Evolutionary conservation across 2,329 filamentous ascomycete genomes (phyloP), one percentile per base, ranked within the genome.

Genomic region (Alternaria sp.): DNA sequence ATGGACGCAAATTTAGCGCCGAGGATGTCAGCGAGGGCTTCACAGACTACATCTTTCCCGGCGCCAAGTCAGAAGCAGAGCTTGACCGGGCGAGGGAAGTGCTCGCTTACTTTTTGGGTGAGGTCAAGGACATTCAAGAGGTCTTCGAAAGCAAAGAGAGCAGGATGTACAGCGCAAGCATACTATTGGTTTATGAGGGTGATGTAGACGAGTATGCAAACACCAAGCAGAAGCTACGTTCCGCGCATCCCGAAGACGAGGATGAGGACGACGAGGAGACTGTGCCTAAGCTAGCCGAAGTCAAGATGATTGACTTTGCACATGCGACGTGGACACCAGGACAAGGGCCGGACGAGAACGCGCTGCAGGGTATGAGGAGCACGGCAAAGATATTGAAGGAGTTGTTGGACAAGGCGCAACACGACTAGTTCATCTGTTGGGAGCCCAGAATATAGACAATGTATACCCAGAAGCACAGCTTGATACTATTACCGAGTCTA

Each of bases 271-370:
- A 86, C 2, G 83, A 83, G 64, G 75, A 76, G 30, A 71, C 70
- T 44, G 56, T 76, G 14, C 91, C 91, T 0, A 90, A 90, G 71
- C 87, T 97, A 46, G 93, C 91, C 73, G 87, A 89, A 12, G 85
- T 97, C 54, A 96, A 95, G 76, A 85, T 99, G 67, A 99, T 99
- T 71, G 96, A 99, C 79, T 99, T 99, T 85, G 96, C 96, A 2
- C 96, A 99, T 80, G 96, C 96, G 11, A 82, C 85, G 54, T 98
- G 91, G 90, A 91, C 89, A 1, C 91, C 92, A 0, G 93, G 93
- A 1, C 82, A 91, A 72, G 95, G 95, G 0, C 90, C 92, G 0
- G 96, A 99, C 78, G 90, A 97, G 81, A 98, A 98, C 75, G 83
- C 87, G 14, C 83, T 97, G 30, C 83, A 83, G 37, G 94, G 94